Percentiles rank a stretch among this genome's conserved stretches.
phyloP scores from a whole-genome alignment of 352 stramenopile species.

The Pilasporangium apinafurcum region DNA sequence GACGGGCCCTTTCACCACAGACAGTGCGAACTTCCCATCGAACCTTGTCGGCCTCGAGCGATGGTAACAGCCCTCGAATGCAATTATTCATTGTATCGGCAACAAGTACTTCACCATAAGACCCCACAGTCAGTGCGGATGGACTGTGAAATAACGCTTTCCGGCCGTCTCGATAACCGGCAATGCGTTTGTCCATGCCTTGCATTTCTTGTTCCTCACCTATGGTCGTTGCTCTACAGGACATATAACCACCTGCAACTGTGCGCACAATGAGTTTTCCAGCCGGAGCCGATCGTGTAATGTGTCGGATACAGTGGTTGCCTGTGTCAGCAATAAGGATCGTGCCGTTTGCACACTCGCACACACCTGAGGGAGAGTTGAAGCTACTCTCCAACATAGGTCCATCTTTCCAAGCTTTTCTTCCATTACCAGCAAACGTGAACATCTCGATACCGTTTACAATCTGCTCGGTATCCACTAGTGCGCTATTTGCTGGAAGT shows the following conservation, averaged over 20 bases:
- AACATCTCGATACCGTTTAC: conserved; percentile 28
- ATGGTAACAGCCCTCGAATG: conserved; percentile 25
- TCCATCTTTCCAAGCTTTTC: conserved; percentile 37
- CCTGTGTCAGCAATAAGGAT: conserved; percentile 41
- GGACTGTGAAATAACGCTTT: conserved; percentile 37
- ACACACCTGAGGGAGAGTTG: conserved; percentile 29
- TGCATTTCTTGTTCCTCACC: conserved; percentile 2
- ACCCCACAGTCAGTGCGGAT: conserved; percentile 17
- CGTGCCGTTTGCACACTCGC: conserved; percentile 24
- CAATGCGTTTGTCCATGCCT: conserved; percentile 5
- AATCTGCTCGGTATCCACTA: conserved; percentile 5
- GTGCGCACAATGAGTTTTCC: conserved; percentile 26
- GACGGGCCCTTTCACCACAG: conserved; percentile 13
- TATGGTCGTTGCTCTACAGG: too few relatives aligned
- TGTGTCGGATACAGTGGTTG: conserved; percentile 50
- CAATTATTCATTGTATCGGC: conserved; percentile 58
- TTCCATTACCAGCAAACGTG: conserved; percentile 30
- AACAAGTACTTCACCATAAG: conserved; percentile 25
- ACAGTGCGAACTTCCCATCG: conserved; percentile 20
- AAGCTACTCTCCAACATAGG: conserved; percentile 28
- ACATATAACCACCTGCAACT: conserved; percentile 21
- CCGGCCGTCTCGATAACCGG: conserved; percentile 21
- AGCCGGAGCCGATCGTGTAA: conserved; percentile 9
- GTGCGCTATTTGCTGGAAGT: conserved; percentile 15
- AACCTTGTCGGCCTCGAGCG: neutral